A percentile compares a stretch with the other conserved stretches of the same genome.
These are phyloP conservation scores for Lactifluus pinguis DNA, from an alignment of 768 basidiomycete genomes.

Conservation along the genomic window DNA sequence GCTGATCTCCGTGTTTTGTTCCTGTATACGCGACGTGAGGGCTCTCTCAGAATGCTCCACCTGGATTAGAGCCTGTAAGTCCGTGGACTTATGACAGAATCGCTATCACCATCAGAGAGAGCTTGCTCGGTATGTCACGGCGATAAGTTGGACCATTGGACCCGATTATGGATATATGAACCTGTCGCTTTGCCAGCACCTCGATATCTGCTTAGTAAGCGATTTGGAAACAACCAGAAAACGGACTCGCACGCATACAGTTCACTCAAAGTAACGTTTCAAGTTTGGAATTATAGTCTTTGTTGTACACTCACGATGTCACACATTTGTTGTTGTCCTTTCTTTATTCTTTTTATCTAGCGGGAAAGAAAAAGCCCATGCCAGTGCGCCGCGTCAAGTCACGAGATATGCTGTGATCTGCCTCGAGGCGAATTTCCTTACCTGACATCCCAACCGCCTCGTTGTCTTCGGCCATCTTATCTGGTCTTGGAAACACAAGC, in stretches of 20 bases:
- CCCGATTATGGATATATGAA: too few species aligned
- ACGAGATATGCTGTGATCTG: constrained; percentile 19
- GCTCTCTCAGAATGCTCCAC: too few species aligned
- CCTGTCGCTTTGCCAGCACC: too few species aligned
- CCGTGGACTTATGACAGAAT: too few species aligned
- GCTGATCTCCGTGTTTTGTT: too few species aligned
- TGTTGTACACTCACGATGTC: not conserved
- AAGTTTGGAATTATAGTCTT: not conserved
- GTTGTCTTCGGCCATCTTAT: constrained; percentile 17
- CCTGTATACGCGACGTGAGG: too few species aligned
- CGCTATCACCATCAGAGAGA: too few species aligned
- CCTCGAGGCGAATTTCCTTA: constrained; percentile 22
- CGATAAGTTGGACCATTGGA: too few species aligned
- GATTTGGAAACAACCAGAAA: not conserved
- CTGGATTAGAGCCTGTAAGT: too few species aligned
- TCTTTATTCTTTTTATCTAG: not conserved
- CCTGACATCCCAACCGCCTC: constrained; percentile 13
- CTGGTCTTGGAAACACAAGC: constrained; percentile 16
- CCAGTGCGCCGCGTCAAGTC: constrained; percentile 11
- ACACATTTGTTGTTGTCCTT: not conserved
- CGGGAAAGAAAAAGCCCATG: not conserved
- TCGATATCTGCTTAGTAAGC: not conserved
- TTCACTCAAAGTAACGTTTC: not conserved
- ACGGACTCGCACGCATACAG: not conserved
- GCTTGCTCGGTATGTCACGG: too few species aligned